phyloP scores from a whole-genome alignment of 2,329 filamentous ascomycete species.

The Fonsecaea pugnacius region DNA sequence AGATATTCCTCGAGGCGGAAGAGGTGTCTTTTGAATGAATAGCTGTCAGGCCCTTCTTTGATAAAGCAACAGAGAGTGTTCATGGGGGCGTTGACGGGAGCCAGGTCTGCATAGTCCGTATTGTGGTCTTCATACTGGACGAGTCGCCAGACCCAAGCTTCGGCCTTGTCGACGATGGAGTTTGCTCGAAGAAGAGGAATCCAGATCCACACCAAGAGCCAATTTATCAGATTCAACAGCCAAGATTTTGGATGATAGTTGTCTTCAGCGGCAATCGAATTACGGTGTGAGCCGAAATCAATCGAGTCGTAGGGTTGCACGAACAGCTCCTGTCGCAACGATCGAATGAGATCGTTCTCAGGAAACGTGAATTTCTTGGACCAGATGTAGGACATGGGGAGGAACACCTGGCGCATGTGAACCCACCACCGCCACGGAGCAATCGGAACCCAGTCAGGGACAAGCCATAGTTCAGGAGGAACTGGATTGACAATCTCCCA shows the following conservation, averaged over 20 bases:
- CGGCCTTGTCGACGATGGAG: conserved; percentile 69
- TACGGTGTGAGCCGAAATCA: conserved; percentile 76
- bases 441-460: conserved; percentile 88
- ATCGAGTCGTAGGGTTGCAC: conserved; percentile 77
- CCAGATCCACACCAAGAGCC: conserved; percentile 78
- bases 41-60: conserved; percentile 75
- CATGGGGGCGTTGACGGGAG: conserved; percentile 87
- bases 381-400: conserved; percentile 89
- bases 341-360: conserved; percentile 72
- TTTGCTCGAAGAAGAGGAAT: conserved; percentile 74
- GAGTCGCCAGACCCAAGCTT: conserved; percentile 79
- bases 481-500: conserved; percentile 97
- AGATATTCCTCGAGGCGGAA: conserved; percentile 83
- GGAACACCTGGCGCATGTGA: conserved; percentile 94
- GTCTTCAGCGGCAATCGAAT: conserved; percentile 76
- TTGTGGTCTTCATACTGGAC: conserved; percentile 92
- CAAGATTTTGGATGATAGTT: conserved; percentile 93
- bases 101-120: conserved; percentile 82
- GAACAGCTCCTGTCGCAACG: conserved; percentile 80
- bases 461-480: conserved; percentile 88
- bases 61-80: conserved; percentile 87
- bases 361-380: conserved; percentile 80
- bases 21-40: conserved; percentile 73
- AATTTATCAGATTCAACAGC: conserved; percentile 78
- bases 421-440: conserved; percentile 97